These are phyloP conservation scores for Neospermospora avenae DNA, from an alignment of 2,329 filamentous ascomycete genomes.

Conservation along the genomic window DNA sequence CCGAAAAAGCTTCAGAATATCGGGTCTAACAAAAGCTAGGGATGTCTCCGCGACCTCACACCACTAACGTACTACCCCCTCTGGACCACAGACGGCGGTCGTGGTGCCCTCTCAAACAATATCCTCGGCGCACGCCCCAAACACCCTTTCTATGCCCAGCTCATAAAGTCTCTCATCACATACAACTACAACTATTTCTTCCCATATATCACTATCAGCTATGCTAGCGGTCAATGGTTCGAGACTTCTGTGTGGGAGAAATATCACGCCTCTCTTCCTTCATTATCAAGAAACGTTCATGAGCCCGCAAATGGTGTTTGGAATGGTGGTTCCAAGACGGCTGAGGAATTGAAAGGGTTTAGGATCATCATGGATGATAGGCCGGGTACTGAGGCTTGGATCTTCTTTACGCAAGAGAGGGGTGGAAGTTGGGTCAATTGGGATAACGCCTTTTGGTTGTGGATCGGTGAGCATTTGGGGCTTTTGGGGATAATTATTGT, in stretches of 20 bases:
- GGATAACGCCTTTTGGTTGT: constrained; percentile 34
- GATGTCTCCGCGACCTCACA: constrained; percentile 65
- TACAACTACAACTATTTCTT: constrained; percentile 67
- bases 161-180: constrained; percentile 59
- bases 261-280: constrained; percentile 38
- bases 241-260: constrained; percentile 69
- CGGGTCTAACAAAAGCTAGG: constrained; percentile 40
- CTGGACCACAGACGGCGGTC: constrained; percentile 54
- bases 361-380: neutral
- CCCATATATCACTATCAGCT: constrained; percentile 75
- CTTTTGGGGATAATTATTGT: neutral
- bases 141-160: constrained; percentile 67
- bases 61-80: constrained; percentile 64
- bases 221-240: constrained; percentile 67
- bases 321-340: too few relatives aligned
- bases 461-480: constrained; percentile 29
- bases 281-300: too few relatives aligned
- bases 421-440: constrained; percentile 34
- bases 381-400: constrained; percentile 24
- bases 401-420: constrained; percentile 33
- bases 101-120: constrained; percentile 51
- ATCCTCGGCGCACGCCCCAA: constrained; percentile 65
- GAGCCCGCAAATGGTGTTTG: too few relatives aligned
- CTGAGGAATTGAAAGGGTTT: neutral
- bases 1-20: neutral